A percentile compares a stretch with the other conserved stretches of the same genome.
phyloP scores from a whole-genome alignment of 1,139 yeast species.

The Candida glucosophila region DNA sequence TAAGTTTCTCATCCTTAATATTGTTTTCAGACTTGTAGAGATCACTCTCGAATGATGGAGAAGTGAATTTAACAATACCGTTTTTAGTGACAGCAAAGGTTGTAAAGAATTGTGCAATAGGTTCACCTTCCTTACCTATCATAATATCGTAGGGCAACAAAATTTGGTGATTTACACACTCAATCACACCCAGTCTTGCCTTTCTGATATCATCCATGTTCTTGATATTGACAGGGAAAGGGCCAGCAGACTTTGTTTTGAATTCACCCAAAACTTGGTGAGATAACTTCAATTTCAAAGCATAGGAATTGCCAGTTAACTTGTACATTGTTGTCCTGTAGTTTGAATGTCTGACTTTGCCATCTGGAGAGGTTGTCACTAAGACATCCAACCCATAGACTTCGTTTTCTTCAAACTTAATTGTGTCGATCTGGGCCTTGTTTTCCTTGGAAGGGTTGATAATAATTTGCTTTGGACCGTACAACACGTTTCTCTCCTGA shows the following conservation, averaged over 20 bases:
- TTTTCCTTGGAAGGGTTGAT: conserved; percentile 68
- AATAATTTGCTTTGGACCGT: conserved; percentile 72
- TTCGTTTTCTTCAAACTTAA: conserved; percentile 66
- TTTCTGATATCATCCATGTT: conserved; percentile 62
- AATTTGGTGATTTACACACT: conserved; percentile 63
- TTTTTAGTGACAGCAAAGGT: conserved; percentile 71
- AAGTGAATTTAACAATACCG: conserved; percentile 62
- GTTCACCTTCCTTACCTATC: conserved; percentile 62
- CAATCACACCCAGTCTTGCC: conserved; percentile 70
- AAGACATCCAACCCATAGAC: conserved; percentile 73
- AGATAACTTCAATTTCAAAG: conserved; percentile 66
- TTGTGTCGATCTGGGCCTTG: conserved; percentile 54
- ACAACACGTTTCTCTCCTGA: conserved; percentile 59
- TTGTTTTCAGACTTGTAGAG: conserved; percentile 51
- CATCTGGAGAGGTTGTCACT: conserved; percentile 58
- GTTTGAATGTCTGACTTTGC: conserved; percentile 57
- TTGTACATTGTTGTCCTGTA: conserved; percentile 66
- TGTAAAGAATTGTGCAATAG: conserved; percentile 66
- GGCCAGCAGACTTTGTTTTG: conserved; percentile 53
- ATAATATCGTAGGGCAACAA: conserved; percentile 63
- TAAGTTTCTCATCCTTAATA: conserved; percentile 45
- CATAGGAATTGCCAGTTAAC: conserved; percentile 61
- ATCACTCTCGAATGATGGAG: conserved; percentile 44
- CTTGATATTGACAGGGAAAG: conserved; percentile 66
- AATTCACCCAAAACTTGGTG: conserved; percentile 61